phyloP scores from a whole-genome alignment of 148 eudicot species.

The Fallopia convolvulus region DNA sequence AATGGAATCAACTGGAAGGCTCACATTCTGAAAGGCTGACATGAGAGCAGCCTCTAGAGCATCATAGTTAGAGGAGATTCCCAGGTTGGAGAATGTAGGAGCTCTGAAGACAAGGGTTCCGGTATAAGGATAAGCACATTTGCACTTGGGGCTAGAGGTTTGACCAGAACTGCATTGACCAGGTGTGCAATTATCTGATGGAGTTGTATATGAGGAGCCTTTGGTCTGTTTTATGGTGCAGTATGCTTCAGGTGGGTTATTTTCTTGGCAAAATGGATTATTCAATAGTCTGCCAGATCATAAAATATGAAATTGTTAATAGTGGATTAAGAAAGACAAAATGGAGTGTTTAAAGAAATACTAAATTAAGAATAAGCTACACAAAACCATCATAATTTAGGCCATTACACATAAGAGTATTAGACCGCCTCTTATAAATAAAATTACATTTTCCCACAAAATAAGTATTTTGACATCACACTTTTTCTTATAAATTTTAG shows the following conservation, averaged over 20 bases:
- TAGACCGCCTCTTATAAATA: no score
- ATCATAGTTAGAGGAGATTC: slow-evolving; percentile 21
- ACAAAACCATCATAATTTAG: not conserved
- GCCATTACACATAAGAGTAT: no score
- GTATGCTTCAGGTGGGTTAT: slow-evolving; percentile 16
- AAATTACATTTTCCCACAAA: no score
- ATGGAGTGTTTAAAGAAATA: no score
- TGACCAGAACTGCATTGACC: slow-evolving; percentile 28
- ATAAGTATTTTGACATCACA: no score
- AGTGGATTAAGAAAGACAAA: not conserved
- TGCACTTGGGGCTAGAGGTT: slow-evolving; percentile 63
- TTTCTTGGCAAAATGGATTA: slow-evolving; percentile 42
- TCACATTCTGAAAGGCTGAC: slow-evolving; percentile 5
- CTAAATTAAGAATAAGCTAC: no score
- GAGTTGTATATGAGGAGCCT: slow-evolving; percentile 35
- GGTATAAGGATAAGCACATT: slow-evolving; percentile 63
- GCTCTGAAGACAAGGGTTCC: slow-evolving; percentile 54
- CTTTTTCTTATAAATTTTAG: no score
- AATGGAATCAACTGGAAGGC: slow-evolving; percentile 65
- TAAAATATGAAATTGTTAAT: not conserved
- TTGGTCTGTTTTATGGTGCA: slow-evolving; percentile 26
- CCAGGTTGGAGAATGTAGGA: slow-evolving; percentile 49
- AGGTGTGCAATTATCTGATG: slow-evolving; percentile 31
- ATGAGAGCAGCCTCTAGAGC: slow-evolving; percentile 31
- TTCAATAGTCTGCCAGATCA: slow-evolving; percentile 41